Base-by-base conservation (phyloP, 2,329 filamentous ascomycete genomes). In the Xylaria polymorpha region DNA sequence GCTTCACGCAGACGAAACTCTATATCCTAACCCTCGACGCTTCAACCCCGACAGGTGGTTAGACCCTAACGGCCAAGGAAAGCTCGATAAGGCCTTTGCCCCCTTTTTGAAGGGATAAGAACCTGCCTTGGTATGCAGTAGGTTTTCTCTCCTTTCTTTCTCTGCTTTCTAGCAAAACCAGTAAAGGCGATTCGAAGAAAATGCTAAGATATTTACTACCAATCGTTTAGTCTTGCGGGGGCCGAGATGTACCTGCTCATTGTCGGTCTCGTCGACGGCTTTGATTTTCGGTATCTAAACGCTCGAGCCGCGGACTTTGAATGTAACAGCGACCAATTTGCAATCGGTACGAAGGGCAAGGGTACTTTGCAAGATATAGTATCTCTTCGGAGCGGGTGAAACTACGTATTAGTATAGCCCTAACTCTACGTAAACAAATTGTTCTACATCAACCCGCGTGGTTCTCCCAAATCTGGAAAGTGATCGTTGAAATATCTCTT, bases 21-120 rank as follows among this genome's bases (percentile, higher is more conserved):
- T 74, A 15, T 78, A 76, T 61, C 72, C 71, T 0, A 56, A 72
- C 0, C 72, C 73, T 2, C 20, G 55, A 18, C 29, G 43, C 6
- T 76, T 79, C 60, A 64, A 75, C 5, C 78, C 78, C 0, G 4
- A 73, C n/a, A 57, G 78, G n/a, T 80, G 76, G 75, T n/a, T 77
- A 35, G 66, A 72, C 39, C n/a, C n/a, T n/a, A n/a, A n/a, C n/a
- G n/a, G n/a, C n/a, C 14, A 22, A 37, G 1, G 4, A 50, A 64
- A 44, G 67, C 9, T 37, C 66, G 32, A 39, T 1, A 18, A 22
- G 4, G 14, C 14, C 1, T 77, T 64, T 55, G 72, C 75, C 5
- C 75, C 75, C 0, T 77, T 77, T 44, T 72, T 67, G 3, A 60
- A 67, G 22, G 76, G 72, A 72, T 73, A n/a, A 60, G 74, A 4